Base-by-base conservation (phyloP, 768 basidiomycete species). In the Macrolepiota dolichaula region DNA sequence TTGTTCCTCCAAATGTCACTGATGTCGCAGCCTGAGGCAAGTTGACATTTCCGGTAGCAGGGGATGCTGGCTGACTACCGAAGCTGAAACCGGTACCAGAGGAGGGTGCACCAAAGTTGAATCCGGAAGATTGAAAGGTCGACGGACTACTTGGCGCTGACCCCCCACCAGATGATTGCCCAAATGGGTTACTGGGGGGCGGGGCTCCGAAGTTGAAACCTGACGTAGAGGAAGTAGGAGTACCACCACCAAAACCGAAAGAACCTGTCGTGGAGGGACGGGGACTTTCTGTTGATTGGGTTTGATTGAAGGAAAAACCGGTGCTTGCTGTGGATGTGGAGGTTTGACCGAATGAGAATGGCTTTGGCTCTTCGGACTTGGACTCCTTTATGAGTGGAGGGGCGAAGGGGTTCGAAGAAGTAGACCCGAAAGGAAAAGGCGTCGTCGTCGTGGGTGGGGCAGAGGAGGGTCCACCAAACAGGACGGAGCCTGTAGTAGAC, bases 71-170 rank as follows among this genome's bases (percentile, higher is more conserved):
- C 65, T 85, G 85, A 38, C 81, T 75, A 22, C 81, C 84, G 67
- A 87, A 88, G 9, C 73, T 51, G 64, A 87, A 87, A 1, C 77
- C 60, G 25, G 73, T 67, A 70, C 59, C 15, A 81, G 66, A 36
- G 78, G 65, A 59, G 6, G 80, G 68, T 22, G 75, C 63, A 19
- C 76, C 79, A 67, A 86, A 86, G 24, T 76, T 52, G 65, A 86
- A 86, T 0, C 76, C 69, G 0, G 80, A 69, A 3, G 75, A 59
- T 50, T 83, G 81, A 63, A 85, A 86, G 3, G 83, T 81, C 35
- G 84, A 85, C 12, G 85, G 85, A 60, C 85, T 87, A 42, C 76
- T 77, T 29, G 85, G 85, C 24, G 83, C 76, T 47, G 85, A 86
- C 15, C 72, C 29, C 29, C 29, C 70, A 17, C 74, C 62, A 15